phyloP scores from a whole-genome alignment of 768 basidiomycete species.

The Multifurca ochricompacta region DNA sequence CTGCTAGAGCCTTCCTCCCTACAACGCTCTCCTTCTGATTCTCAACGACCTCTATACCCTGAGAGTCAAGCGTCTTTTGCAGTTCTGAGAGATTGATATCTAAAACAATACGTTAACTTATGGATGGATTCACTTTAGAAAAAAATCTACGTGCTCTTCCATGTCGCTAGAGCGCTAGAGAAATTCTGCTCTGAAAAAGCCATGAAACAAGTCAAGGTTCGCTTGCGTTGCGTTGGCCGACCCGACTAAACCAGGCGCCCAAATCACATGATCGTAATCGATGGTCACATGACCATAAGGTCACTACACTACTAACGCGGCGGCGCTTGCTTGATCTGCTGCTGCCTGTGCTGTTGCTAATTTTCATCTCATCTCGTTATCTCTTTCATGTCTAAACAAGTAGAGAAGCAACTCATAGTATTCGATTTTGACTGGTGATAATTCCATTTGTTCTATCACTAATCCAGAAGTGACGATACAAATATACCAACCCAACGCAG shows the following conservation, averaged over 20 bases:
- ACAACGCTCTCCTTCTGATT: conserved; percentile 97
- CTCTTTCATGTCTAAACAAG: conserved; percentile 21
- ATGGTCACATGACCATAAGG: not conserved
- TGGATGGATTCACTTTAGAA: no score
- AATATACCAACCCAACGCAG: conserved; percentile 39
- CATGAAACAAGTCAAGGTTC: conserved; percentile 1
- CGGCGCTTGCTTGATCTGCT: no score
- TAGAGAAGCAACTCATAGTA: conserved; percentile 65
- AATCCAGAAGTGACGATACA: conserved; percentile 1
- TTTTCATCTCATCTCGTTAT: no score
- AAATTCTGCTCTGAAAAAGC: conserved; percentile 64
- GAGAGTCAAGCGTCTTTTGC: conserved; percentile 87
- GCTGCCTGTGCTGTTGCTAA: no score
- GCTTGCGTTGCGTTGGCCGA: no score
- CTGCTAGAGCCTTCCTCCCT: conserved; percentile 88
- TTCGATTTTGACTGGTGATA: conserved; percentile 95
- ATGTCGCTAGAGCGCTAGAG: conserved; percentile 84
- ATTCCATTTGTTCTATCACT: not conserved
- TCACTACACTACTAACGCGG: no score
- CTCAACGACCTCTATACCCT: conserved; percentile 93
- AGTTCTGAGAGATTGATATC: conserved; percentile 85
- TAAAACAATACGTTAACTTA: conserved; percentile 26
- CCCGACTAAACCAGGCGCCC: not conserved
- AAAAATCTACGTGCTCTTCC: conserved; percentile 56
- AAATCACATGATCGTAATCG: not conserved